These are phyloP conservation scores for Ogataea trehalophila DNA, from an alignment of 805 yeast species.

Conservation along the genomic window DNA sequence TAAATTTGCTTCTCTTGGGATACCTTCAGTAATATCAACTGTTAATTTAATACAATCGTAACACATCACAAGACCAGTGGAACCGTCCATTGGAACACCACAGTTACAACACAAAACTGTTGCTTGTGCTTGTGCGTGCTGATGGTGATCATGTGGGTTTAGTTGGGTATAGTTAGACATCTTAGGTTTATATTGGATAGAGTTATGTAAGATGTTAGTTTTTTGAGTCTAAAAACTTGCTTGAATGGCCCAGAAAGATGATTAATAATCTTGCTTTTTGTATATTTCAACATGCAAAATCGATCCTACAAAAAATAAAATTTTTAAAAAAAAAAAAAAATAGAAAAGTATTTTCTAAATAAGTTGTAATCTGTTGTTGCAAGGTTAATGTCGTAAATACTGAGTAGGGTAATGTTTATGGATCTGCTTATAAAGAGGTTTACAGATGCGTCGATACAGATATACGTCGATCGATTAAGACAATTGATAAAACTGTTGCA, in stretches of 20 bases:
- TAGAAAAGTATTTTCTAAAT: too few species aligned
- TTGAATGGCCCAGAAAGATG: too few species aligned
- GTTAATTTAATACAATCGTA: conserved; percentile 93
- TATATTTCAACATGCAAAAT: neutral
- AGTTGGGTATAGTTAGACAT: conserved; percentile 49
- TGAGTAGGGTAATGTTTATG: too few species aligned
- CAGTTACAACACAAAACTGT: conserved; percentile 97
- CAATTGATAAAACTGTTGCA: too few species aligned
- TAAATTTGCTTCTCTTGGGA: conserved; percentile 89
- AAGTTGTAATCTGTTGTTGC: too few species aligned
- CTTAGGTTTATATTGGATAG: neutral
- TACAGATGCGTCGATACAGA: too few species aligned
- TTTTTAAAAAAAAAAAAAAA: too few species aligned
- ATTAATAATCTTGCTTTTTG: neutral
- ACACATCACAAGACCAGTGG: conserved; percentile 90
- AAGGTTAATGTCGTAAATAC: too few species aligned
- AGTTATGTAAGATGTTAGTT: neutral
- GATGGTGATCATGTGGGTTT: conserved; percentile 29
- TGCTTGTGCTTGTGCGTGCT: conserved; percentile 50
- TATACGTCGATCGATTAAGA: too few species aligned
- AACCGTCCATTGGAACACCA: conserved; percentile 98
- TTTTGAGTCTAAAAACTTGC: too few species aligned
- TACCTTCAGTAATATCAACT: conserved; percentile 90
- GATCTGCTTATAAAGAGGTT: too few species aligned
- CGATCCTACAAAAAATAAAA: neutral